Evolutionary conservation across 164 flowering plant genomes (phyloP).

Genomic region (Akebia trifoliata): DNA sequence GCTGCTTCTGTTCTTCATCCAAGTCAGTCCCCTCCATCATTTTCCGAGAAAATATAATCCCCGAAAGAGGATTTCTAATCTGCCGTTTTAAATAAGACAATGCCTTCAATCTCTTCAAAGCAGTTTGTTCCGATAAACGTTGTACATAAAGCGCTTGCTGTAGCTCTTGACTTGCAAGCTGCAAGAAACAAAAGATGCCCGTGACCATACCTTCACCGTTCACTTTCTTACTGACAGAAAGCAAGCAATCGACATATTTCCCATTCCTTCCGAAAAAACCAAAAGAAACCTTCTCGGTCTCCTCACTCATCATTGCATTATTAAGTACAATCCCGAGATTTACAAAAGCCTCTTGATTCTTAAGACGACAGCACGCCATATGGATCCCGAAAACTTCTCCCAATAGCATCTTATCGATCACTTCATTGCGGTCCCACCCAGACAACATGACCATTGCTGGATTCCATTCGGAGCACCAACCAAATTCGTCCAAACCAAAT

Average conservation of each 20-base stretch:
- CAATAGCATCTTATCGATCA: conserved; percentile 79
- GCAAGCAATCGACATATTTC: conserved; percentile 74
- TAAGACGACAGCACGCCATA: conserved; percentile 71
- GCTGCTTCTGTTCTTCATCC: conserved; percentile 64
- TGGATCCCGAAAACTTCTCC: conserved; percentile 90
- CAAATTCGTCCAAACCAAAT: conserved; percentile 90
- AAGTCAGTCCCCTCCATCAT: conserved; percentile 75
- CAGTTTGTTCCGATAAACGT: conserved; percentile 73
- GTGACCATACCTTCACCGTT: conserved; percentile 69
- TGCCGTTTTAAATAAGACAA: conserved; percentile 82
- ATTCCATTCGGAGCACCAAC: conserved; percentile 99
- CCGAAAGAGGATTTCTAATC: conserved; percentile 76
- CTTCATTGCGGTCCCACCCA: conserved; percentile 68
- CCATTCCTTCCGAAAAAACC: conserved; percentile 70
- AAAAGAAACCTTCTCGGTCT: conserved; percentile 70
- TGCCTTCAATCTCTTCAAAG: conserved; percentile 62
- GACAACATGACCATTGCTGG: conserved; percentile 75
- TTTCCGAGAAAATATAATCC: conserved; percentile 72
- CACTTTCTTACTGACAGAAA: conserved; percentile 74
- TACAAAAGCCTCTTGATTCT: conserved; percentile 75
- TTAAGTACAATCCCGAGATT: conserved; percentile 74
- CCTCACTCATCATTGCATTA: conserved; percentile 69
- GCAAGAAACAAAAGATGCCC: conserved; percentile 96
- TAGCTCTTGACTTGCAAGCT: conserved; percentile 86
- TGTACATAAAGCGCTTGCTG: conserved; percentile 92